These are phyloP conservation scores for Leccinum pallidistipes DNA, from an alignment of 1,284 basidiomycete species.

Conservation along the genomic window DNA sequence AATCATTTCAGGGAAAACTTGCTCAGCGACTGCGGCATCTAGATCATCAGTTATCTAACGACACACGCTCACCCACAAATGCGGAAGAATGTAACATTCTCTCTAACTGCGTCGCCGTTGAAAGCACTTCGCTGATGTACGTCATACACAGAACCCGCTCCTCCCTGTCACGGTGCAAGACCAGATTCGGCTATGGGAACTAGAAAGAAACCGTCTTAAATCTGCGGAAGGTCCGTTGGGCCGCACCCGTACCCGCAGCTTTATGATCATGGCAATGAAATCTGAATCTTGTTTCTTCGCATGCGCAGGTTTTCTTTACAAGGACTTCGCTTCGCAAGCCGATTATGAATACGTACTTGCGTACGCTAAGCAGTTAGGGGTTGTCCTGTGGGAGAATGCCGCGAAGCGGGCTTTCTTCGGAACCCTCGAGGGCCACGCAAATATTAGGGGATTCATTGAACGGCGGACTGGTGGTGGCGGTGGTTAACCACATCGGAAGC, in stretches of 20 bases:
- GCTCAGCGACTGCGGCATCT: constrained; percentile 14
- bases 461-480: constrained; percentile 48
- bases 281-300: neutral
- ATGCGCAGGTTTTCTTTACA: constrained; percentile 81
- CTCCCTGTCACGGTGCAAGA: constrained; percentile 96
- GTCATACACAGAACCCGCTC: constrained; percentile 68
- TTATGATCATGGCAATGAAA: constrained; percentile 16
- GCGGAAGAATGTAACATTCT: constrained; percentile 77
- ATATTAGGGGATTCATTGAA: constrained; percentile 80
- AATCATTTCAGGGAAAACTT: constrained; percentile 13
- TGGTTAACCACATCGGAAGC: constrained; percentile 18
- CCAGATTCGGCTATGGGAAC: constrained; percentile 97
- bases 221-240: constrained; percentile 72
- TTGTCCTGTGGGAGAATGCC: constrained; percentile 78
- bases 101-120: constrained; percentile 11
- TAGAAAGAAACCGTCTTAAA: constrained; percentile 91
- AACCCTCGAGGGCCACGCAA: constrained; percentile 74
- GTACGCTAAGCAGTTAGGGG: constrained; percentile 81
- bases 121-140: constrained; percentile 18
- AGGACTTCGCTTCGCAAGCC: constrained; percentile 79
- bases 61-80: constrained; percentile 98
- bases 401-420: constrained; percentile 82
- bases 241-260: constrained; percentile 18
- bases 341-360: constrained; percentile 87
- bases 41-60: constrained; percentile 95